Evolutionary conservation across 768 basidiomycete genomes (phyloP), one percentile per base, ranked within the genome.

Genomic region (Dioszegia aurantiaca): DNA sequence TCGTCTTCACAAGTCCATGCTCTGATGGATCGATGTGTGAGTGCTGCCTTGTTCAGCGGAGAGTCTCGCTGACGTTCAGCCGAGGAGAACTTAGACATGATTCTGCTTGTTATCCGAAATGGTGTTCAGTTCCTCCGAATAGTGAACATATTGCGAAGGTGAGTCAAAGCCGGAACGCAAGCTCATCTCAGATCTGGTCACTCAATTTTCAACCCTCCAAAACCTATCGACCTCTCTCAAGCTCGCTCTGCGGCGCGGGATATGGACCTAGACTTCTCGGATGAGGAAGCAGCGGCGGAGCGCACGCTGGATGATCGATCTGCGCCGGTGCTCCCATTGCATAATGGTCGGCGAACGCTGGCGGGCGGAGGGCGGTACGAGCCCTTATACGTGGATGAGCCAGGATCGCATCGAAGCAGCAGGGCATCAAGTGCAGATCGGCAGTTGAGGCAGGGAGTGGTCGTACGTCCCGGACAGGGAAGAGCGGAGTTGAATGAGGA

Each of bases 61-160:
- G 31, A 40, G 9, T 70, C 83, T 28, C 84, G 85, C 36, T 90
- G 88, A 51, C n/a, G 8, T 75, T 90, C 89, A 78, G 88, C 90
- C 69, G 94, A 99, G 78, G 93, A 95, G 69, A 80, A 98, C 1
- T 82, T 98, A 46, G 95, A 98, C 73, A 95, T 90, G 1, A 79
- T 97, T 53, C 80, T 98, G 24, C 85, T 98, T 26, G 86, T 98
- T 64, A 90, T 88, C 19, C 84, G 94, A 40, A 98, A 97, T 73
- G 84, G 91, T 56, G 83, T 99, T 55, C 79, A 79, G 57, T 97
- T 97, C 72, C 86, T 88, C 27, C 84, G 93, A 24, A 81, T 99
- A 17, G 94, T 92, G 17, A 83, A 89, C 21, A 90, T 98, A 48
- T 87, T 97, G 84, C 83, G 93, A 78, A 89, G 92, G 91, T 94